Conservation (phyloP, 2,329 filamentous ascomycete species). For the Fusarium incarnatum region DNA sequence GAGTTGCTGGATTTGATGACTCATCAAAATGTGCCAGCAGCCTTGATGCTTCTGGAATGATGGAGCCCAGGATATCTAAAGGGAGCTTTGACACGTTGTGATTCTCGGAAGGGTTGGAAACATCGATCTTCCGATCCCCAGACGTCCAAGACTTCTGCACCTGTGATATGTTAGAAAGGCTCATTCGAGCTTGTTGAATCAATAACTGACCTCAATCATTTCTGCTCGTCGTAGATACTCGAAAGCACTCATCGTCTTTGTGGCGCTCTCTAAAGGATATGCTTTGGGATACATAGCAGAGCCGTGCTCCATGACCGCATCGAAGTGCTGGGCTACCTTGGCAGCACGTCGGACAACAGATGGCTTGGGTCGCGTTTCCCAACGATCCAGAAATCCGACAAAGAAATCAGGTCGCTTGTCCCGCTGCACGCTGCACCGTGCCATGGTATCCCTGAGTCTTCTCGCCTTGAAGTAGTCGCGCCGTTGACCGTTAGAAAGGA, state of each 20-base stretch:
- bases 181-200: neutral
- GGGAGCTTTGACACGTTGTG: neutral
- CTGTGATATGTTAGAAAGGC: neutral
- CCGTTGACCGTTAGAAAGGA: slow-evolving; percentile 28
- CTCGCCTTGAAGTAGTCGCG: slow-evolving; percentile 31
- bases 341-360: slow-evolving; percentile 30
- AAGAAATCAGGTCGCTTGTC: slow-evolving; percentile 35
- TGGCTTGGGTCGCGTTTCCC: slow-evolving; percentile 20
- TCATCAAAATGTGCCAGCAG: neutral
- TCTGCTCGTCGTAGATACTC: slow-evolving; percentile 31
- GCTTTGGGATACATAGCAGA: slow-evolving; percentile 4
- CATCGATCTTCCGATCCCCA: neutral
- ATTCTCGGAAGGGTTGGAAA: neutral
- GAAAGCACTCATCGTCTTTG: slow-evolving; percentile 28
- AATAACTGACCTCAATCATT: slow-evolving; percentile 18
- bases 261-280: slow-evolving; percentile 9
- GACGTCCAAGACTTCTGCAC: slow-evolving; percentile 31
- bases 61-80: neutral
- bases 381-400: slow-evolving; percentile 31
- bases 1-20: neutral
- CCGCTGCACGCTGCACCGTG: slow-evolving; percentile 17
- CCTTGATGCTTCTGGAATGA: neutral
- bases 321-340: slow-evolving; percentile 37
- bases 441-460: slow-evolving; percentile 29
- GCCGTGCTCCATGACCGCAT: slow-evolving; percentile 37